Conservation (phyloP, 2,329 filamentous ascomycete species). For the Torrubiellomyces zombiae region DNA sequence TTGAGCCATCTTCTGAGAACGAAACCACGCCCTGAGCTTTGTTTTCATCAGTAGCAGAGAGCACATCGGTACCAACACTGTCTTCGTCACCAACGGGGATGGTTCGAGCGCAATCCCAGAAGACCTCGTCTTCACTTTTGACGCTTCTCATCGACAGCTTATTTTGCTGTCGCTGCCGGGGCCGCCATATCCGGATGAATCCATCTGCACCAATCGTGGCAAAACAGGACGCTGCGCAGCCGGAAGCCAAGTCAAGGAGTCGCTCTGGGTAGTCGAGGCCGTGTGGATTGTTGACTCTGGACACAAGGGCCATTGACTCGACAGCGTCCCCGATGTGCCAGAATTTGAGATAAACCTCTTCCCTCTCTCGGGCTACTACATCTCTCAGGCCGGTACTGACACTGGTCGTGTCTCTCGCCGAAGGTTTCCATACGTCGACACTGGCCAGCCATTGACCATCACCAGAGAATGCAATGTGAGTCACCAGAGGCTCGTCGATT, state of each 20-base stretch:
- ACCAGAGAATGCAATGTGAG: conserved; percentile 55
- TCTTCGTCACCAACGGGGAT: conserved; percentile 33
- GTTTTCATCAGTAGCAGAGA: conserved; percentile 10
- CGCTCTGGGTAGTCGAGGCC: conserved; percentile 34
- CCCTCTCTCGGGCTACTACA: conserved; percentile 32
- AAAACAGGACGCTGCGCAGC: conserved; percentile 55
- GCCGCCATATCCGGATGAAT: conserved; percentile 65
- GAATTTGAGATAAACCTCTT: conserved; percentile 77
- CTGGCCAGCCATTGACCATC: conserved; percentile 86
- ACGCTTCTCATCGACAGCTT: conserved; percentile 47
- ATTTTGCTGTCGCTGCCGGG: conserved; percentile 50
- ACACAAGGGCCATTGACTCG: conserved; percentile 55
- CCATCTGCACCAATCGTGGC: conserved; percentile 75
- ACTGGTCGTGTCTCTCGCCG: conserved; percentile 46
- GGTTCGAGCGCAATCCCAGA: conserved; percentile 55
- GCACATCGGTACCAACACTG: conserved; percentile 13
- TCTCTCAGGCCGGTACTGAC: conserved; percentile 18
- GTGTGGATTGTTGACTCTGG: conserved; percentile 74
- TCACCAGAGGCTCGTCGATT: conserved; percentile 64
- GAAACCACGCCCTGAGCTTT: conserved; percentile 46
- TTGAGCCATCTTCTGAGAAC: conserved; percentile 73
- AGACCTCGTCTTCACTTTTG: conserved; percentile 42
- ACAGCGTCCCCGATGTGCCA: conserved; percentile 52
- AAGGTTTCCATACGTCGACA: conserved; percentile 77
- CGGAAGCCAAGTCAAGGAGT: conserved; percentile 57